Evolutionary conservation across 1,284 basidiomycete species (phyloP).

Genomic region (Porogramme epimiltina): DNA sequence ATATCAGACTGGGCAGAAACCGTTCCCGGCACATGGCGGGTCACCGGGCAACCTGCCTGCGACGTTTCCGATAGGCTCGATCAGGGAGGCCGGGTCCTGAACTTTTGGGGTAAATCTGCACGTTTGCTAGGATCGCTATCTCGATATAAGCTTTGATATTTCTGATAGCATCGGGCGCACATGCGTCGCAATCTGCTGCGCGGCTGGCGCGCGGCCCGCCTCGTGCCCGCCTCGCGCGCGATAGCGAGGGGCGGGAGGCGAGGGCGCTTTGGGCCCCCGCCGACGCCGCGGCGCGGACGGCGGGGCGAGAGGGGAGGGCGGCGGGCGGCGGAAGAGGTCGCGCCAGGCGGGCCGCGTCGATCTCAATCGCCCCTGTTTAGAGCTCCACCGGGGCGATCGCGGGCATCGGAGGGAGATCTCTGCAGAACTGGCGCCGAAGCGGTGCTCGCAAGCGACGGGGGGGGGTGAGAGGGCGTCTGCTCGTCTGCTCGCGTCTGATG

Average conservation of each 20-base stretch:
- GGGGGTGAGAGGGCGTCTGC: no score
- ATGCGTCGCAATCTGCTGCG: background rate
- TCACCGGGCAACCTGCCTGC: slow-evolving; percentile 19
- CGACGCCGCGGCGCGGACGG: no score
- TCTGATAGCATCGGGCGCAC: no score
- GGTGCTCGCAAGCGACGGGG: background rate
- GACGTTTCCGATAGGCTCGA: slow-evolving; percentile 26
- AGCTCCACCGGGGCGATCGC: slow-evolving; percentile 10
- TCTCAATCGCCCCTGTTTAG: background rate
- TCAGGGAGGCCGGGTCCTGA: slow-evolving; percentile 24
- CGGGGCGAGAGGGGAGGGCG: background rate
- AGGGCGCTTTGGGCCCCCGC: background rate
- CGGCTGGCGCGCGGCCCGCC: background rate
- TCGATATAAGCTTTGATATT: slow-evolving; percentile 27
- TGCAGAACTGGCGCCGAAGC: slow-evolving; percentile 1
- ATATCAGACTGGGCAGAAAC: slow-evolving; percentile 11
- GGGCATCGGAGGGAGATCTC: slow-evolving; percentile 1
- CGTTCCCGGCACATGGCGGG: slow-evolving; percentile 16
- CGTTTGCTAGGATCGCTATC: slow-evolving; percentile 33
- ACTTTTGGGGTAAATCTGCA: slow-evolving; percentile 22
- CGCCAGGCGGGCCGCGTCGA: background rate
- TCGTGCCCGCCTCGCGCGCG: background rate
- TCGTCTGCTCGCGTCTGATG: no score
- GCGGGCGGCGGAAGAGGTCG: background rate
- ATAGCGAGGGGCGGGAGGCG: background rate